Evolutionary conservation across 202 grass and related monocot species (phyloP), one percentile per base, ranked within the genome.

Genomic region (Dendrocalamus latiflorus): DNA sequence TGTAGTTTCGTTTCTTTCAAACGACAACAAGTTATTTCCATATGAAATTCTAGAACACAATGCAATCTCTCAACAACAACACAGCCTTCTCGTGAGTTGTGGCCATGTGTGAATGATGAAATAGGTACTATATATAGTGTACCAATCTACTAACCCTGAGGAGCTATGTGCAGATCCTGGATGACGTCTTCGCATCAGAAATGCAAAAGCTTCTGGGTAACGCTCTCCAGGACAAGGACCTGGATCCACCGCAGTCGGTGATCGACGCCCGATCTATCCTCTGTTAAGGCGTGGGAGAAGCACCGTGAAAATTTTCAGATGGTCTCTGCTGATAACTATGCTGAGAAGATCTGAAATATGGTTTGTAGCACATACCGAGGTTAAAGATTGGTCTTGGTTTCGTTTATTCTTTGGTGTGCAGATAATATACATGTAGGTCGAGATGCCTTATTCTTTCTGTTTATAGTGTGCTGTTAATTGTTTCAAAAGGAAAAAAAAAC

Each of bases 121-220:
- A 47, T 18, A 48, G 25, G 42, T 62, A 34, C 17, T n/a, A n/a
- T n/a, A 38, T 56, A 38, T 26, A 28, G 33, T 45, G 21, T 43
- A 68, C 41, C 25, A 65, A 58, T 36, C 21, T 68, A 24, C 66
- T 78, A 59, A 83, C 56, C 36, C 36, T 36, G 20, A 83, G 2
- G 54, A 85, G 11, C 78, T 62, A 67, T 68, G 20, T 79, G 83
- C 93, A 98, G 95, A 98, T 98, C 36, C 78, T 98, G 20, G 95
- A 93, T 39, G 95, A 93, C 30, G 82, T 89, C 33, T 98, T 98
- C 41, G 93, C 89, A 72, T 95, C 90, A 30, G 93, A 98, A 68
- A 95, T 98, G 95, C 95, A 98, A 64, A 98, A 91, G 71, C 81
- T 93, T 21, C 85, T 95, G 4, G 95, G 95, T 15, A 98, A 95